These are phyloP conservation scores for Wickerhamiella spandovensis DNA, from an alignment of 805 yeast genomes.

Conservation along the genomic window DNA sequence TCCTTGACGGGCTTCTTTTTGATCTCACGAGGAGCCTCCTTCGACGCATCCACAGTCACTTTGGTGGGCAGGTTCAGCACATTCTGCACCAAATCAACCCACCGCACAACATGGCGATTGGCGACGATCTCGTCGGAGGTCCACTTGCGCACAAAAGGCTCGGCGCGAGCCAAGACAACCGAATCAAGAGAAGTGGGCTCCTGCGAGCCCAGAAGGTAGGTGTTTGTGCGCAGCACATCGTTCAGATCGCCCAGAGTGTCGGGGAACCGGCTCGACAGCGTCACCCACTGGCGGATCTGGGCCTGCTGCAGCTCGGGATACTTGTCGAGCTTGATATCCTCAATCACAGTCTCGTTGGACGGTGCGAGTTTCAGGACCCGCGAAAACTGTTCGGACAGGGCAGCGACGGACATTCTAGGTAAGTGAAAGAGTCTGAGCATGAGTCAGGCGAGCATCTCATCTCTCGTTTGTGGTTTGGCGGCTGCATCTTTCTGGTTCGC, in stretches of 20 bases:
- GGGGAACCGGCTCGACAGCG: slow-evolving; percentile 54
- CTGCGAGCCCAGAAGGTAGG: slow-evolving; percentile 56
- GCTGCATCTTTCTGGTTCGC: too few species aligned
- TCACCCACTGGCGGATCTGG: slow-evolving; percentile 62
- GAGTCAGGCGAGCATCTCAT: background rate
- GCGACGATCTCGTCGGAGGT: slow-evolving; percentile 43
- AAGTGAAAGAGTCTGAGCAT: background rate
- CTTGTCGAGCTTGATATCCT: slow-evolving; percentile 13
- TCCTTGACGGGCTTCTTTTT: slow-evolving; percentile 20
- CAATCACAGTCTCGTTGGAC: slow-evolving; percentile 9
- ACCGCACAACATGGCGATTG: slow-evolving; percentile 77
- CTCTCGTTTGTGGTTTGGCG: too few species aligned
- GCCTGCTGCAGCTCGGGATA: slow-evolving; percentile 44
- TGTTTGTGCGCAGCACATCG: slow-evolving; percentile 49
- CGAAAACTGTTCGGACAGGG: slow-evolving; percentile 19
- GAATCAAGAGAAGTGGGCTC: slow-evolving; percentile 58
- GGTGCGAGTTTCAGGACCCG: slow-evolving; percentile 17
- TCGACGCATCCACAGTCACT: slow-evolving; percentile 42
- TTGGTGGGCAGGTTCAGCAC: slow-evolving; percentile 42
- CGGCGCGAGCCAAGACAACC: slow-evolving; percentile 49
- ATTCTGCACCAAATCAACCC: slow-evolving; percentile 82
- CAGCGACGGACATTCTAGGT: background rate
- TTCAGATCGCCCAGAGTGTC: slow-evolving; percentile 44
- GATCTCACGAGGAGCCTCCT: slow-evolving; percentile 61
- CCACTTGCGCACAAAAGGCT: slow-evolving; percentile 48